phyloP scores from a whole-genome alignment of 139 green algal genomes.

The Volvox reticuliferus region DNA sequence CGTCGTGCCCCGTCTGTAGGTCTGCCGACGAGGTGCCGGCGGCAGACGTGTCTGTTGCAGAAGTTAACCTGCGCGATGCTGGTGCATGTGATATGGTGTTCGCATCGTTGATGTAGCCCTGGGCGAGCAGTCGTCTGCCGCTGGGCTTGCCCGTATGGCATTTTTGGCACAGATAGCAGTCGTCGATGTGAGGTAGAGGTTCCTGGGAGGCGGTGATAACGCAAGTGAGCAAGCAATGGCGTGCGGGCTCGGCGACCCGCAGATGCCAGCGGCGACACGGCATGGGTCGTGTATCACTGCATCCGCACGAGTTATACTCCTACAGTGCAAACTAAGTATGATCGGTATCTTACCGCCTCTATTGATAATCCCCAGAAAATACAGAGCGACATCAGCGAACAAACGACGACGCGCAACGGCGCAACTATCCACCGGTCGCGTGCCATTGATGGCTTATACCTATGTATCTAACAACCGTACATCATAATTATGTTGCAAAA shows the following conservation, averaged over 20 bases:
- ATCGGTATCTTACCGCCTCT: not conserved
- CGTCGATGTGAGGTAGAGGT: slow-evolving; percentile 39
- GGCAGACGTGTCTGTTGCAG: not conserved
- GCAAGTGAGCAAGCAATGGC: not conserved
- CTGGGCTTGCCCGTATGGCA: slow-evolving; percentile 39
- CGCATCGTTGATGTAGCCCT: not conserved
- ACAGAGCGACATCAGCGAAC: not conserved
- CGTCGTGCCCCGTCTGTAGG: not conserved
- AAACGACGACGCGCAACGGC: not conserved
- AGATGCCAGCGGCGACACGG: too few species aligned
- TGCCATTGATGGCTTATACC: not conserved
- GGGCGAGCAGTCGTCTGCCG: slow-evolving; percentile 22
- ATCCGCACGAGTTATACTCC: too few species aligned
- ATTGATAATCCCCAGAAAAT: not conserved
- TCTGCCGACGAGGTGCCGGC: not conserved
- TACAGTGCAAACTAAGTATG: too few species aligned
- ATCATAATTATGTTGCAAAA: not conserved
- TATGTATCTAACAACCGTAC: not conserved
- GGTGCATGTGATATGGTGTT: not conserved
- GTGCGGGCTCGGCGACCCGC: too few species aligned
- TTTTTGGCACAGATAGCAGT: slow-evolving; percentile 43
- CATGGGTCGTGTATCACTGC: too few species aligned
- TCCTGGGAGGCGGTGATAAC: not conserved
- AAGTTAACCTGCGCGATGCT: not conserved
- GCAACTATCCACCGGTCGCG: not conserved